These are phyloP conservation scores for Gnaphalium uliginosum DNA, from an alignment of 129 eudicot species.

Conservation along the genomic window DNA sequence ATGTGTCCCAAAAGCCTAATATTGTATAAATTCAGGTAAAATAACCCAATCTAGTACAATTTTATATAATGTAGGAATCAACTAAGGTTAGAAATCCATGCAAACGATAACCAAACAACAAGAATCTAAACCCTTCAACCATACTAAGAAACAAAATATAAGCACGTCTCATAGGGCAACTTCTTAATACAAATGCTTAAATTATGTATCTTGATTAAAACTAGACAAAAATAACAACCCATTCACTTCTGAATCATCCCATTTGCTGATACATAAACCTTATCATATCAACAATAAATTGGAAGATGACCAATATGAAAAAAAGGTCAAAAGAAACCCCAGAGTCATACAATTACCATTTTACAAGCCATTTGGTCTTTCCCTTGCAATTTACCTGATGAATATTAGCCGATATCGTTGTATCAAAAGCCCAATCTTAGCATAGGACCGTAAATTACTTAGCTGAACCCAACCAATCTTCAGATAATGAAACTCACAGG, in stretches of 20 bases:
- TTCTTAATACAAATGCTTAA: not conserved
- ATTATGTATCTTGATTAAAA: not conserved
- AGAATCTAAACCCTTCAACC: not conserved
- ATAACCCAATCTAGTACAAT: not conserved
- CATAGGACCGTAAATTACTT: not conserved
- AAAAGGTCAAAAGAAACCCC: not conserved
- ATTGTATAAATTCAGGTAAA: not conserved
- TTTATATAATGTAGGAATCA: not conserved
- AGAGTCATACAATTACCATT: conserved; percentile 14
- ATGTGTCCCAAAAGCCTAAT: not conserved
- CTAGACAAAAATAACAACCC: not conserved
- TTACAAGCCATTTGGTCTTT: conserved; percentile 4
- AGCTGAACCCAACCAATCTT: not conserved
- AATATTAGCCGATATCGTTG: not conserved
- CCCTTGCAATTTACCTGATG: conserved; percentile 1
- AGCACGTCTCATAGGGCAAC: not conserved
- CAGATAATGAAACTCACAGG: not conserved
- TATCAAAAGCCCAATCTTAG: conserved; percentile 1
- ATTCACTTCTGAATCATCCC: not conserved
- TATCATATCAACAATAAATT: conserved; percentile 9
- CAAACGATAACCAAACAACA: not conserved
- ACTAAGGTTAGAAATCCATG: too few species aligned
- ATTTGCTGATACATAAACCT: not conserved
- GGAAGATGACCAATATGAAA: conserved; percentile 4
- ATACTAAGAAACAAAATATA: not conserved